Conservation (phyloP, 192 early-diverging fungal genomes). For the Dissophora globulifera region DNA sequence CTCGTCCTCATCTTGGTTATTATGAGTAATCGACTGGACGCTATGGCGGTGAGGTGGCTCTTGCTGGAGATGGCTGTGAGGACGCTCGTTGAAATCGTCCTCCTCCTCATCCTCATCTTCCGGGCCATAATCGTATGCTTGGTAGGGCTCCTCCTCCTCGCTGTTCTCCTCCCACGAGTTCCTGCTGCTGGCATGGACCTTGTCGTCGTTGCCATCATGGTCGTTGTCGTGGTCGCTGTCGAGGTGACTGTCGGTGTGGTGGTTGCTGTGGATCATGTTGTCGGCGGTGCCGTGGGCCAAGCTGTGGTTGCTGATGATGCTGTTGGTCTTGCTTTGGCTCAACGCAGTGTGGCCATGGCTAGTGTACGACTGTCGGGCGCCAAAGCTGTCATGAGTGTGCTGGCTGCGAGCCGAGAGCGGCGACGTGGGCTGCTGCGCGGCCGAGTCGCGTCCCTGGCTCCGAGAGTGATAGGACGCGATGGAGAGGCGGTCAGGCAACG, state of each 20-base stretch:
- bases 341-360: background rate
- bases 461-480: conserved; percentile 27
- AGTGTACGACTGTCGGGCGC: background rate
- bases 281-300: too few relatives aligned
- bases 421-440: background rate
- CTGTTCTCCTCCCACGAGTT: conserved; percentile 46
- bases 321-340: background rate
- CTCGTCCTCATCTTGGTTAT: conserved; percentile 1
- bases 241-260: background rate
- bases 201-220: background rate
- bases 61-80: conserved; percentile 11
- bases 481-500: too few relatives aligned
- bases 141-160: conserved; percentile 39
- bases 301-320: background rate
- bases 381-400: background rate
- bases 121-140: conserved; percentile 42
- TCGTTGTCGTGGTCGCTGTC: background rate
- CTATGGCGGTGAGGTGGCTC: conserved; percentile 5
- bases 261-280: too few relatives aligned
- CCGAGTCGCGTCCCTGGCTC: conserved; percentile 24
- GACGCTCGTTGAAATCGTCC: conserved; percentile 24
- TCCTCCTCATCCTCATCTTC: conserved; percentile 11
- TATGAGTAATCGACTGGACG: background rate
- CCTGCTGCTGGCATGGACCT: background rate
- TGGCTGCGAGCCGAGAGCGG: conserved; percentile 4